phyloP scores from a whole-genome alignment of 345 rosid genomes.

The Durio zibethinus region DNA sequence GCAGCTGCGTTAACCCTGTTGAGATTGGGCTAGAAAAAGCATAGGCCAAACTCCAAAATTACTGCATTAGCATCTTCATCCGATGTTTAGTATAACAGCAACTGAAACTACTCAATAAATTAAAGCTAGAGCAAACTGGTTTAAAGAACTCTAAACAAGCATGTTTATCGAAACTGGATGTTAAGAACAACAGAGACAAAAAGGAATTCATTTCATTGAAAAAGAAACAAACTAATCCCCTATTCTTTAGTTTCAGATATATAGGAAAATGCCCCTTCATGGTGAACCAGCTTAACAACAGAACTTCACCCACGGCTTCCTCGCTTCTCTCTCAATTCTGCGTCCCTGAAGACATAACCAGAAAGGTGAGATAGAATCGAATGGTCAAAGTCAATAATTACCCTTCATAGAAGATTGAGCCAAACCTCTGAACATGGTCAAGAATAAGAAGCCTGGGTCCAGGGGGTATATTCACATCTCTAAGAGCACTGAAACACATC shows the following conservation, averaged over 20 bases:
- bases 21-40: not conserved
- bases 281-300: not conserved
- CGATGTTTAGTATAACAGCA: not conserved
- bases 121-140: not conserved
- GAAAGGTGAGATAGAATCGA: slow-evolving; percentile 1
- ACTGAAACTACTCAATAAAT: not conserved
- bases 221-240: not conserved
- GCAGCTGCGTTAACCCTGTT: not conserved
- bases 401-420: not conserved
- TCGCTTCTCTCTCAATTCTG: slow-evolving; percentile 51
- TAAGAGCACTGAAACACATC: slow-evolving; percentile 65
- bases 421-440: slow-evolving; percentile 76
- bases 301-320: slow-evolving; percentile 37
- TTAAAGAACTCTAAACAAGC: not conserved
- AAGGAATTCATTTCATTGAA: not conserved
- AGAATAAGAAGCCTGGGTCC: slow-evolving; percentile 95
- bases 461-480: slow-evolving; percentile 88
- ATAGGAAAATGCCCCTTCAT: not conserved
- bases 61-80: not conserved
- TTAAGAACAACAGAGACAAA: not conserved
- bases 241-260: not conserved
- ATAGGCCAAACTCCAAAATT: not conserved
- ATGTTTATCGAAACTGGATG: not conserved
- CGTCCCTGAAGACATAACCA: slow-evolving; percentile 45
- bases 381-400: not conserved